Evolutionary conservation across 768 basidiomycete genomes (phyloP).

Genomic region (Leccinellum rugosiceps): DNA sequence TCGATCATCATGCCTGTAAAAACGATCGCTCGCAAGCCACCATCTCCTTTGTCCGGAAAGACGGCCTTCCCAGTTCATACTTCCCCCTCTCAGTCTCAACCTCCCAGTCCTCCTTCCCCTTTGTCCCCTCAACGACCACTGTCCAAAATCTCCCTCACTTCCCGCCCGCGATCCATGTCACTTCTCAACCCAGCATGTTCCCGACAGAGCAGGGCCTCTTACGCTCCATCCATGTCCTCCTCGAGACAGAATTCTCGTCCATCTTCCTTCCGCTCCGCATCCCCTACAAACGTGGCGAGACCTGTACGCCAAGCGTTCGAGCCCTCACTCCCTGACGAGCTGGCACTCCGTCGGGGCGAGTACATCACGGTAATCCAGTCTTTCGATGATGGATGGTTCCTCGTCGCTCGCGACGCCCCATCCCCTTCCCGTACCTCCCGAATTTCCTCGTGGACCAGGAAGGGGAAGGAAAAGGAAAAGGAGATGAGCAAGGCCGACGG

Average conservation of each 20-base stretch:
- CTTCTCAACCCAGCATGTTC: constrained; percentile 16
- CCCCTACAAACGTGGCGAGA: constrained; percentile 37
- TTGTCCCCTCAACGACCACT: constrained; percentile 19
- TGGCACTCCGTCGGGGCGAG: constrained; percentile 57
- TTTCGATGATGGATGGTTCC: constrained; percentile 80
- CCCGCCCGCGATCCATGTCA: constrained; percentile 17
- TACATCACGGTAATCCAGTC: constrained; percentile 58
- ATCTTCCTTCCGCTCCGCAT: constrained; percentile 14
- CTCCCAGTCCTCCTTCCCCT: constrained; percentile 32
- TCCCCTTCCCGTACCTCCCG: constrained; percentile 40
- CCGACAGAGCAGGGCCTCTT: constrained; percentile 36
- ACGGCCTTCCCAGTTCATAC: constrained; percentile 36
- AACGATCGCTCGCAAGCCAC: constrained; percentile 36
- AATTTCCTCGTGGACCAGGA: constrained; percentile 10
- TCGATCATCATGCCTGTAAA: constrained; percentile 54
- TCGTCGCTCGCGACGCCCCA: constrained; percentile 54
- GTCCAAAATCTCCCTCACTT: constrained; percentile 10
- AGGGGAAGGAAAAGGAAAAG: neutral
- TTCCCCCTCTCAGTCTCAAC: constrained; percentile 36
- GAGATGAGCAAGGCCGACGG: constrained; percentile 10
- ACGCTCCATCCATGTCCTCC: constrained; percentile 31
- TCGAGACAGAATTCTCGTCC: constrained; percentile 9
- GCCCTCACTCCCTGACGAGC: constrained; percentile 73
- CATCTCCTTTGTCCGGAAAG: constrained; percentile 40
- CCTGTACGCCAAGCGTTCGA: constrained; percentile 64